Percentiles rank a stretch among this genome's conserved stretches.
phyloP scores from a whole-genome alignment of 2,329 filamentous ascomycete species.

The Nemania abortiva region DNA sequence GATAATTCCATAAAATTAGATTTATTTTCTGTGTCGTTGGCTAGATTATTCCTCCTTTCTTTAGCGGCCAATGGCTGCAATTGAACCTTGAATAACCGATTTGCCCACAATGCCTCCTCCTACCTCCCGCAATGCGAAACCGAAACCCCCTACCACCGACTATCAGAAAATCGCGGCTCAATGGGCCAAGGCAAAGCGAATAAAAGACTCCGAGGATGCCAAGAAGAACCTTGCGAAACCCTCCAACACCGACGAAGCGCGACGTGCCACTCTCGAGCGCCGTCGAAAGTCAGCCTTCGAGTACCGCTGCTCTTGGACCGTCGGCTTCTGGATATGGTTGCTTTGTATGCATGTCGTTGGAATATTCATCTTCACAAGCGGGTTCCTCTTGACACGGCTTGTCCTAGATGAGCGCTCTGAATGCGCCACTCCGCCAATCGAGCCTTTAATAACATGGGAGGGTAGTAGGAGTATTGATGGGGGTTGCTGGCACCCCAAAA shows the following conservation, averaged over 20 bases:
- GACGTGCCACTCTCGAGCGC: constrained; percentile 61
- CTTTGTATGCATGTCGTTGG: constrained; percentile 81
- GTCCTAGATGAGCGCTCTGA: constrained; percentile 81
- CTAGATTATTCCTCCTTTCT: constrained; percentile 9
- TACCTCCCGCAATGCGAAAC: constrained; percentile 43
- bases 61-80: constrained; percentile 44
- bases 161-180: constrained; percentile 66
- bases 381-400: constrained; percentile 89
- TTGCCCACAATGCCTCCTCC: constrained; percentile 34
- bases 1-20: constrained; percentile 16
- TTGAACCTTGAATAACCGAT: constrained; percentile 31
- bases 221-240: constrained; percentile 50
- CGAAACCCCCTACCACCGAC: constrained; percentile 54
- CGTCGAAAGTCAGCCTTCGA: constrained; percentile 64
- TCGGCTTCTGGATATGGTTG: constrained; percentile 77
- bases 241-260: constrained; percentile 56
- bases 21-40: constrained; percentile 4
- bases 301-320: constrained; percentile 67
- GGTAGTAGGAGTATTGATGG: constrained; percentile 61
- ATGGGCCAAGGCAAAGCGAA: constrained; percentile 65
- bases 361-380: constrained; percentile 92
- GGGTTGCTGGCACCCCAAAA: constrained; percentile 97
- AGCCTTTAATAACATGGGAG: constrained; percentile 59
- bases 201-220: constrained; percentile 59
- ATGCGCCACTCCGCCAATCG: constrained; percentile 76